A percentile compares a stretch with the other conserved stretches of the same genome.
Conservation (phyloP, 2,329 filamentous ascomycete genomes). For the Talaromyces marneffei region DNA sequence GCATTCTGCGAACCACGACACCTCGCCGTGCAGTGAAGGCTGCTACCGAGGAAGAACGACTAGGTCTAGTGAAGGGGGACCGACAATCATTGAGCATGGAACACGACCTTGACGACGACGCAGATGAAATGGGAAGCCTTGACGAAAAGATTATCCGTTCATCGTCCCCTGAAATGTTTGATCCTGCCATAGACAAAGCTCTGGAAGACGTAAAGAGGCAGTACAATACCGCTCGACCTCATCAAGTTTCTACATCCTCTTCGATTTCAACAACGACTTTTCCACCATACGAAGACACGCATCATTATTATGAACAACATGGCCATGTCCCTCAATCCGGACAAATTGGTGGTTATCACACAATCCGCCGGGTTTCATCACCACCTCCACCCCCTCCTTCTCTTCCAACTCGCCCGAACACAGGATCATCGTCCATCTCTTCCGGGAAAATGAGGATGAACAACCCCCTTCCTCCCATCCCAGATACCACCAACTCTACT, state of each 20-base stretch:
- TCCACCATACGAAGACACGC: slow-evolving; percentile 26
- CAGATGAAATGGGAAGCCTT: slow-evolving; percentile 20
- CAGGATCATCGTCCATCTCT: slow-evolving; percentile 9
- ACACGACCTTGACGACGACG: slow-evolving; percentile 12
- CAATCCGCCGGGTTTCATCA: slow-evolving; percentile 10
- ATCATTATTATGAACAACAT: slow-evolving; percentile 17
- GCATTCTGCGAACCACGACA: slow-evolving; percentile 38
- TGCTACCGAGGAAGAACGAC: slow-evolving; percentile 72
- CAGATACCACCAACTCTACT: slow-evolving; percentile 20
- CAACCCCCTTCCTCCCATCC: slow-evolving; percentile 30
- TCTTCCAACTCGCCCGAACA: slow-evolving; percentile 20
- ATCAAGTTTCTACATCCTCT: slow-evolving; percentile 18
- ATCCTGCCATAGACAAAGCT: slow-evolving; percentile 17
- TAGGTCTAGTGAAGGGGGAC: slow-evolving; percentile 78
- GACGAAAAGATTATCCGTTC: slow-evolving; percentile 26
- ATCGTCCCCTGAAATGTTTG: slow-evolving; percentile 17
- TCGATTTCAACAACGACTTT: slow-evolving; percentile 18
- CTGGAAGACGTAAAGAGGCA: slow-evolving; percentile 19
- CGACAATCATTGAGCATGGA: slow-evolving; percentile 24
- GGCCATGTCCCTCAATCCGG: not conserved
- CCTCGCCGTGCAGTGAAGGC: slow-evolving; percentile 37
- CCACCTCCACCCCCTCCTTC: slow-evolving; percentile 15
- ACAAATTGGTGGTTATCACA: slow-evolving; percentile 11
- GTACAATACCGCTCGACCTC: slow-evolving; percentile 16
- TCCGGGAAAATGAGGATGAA: slow-evolving; percentile 5